phyloP scores from a whole-genome alignment of 352 stramenopile species.

The Phytopythium oedochilum region DNA sequence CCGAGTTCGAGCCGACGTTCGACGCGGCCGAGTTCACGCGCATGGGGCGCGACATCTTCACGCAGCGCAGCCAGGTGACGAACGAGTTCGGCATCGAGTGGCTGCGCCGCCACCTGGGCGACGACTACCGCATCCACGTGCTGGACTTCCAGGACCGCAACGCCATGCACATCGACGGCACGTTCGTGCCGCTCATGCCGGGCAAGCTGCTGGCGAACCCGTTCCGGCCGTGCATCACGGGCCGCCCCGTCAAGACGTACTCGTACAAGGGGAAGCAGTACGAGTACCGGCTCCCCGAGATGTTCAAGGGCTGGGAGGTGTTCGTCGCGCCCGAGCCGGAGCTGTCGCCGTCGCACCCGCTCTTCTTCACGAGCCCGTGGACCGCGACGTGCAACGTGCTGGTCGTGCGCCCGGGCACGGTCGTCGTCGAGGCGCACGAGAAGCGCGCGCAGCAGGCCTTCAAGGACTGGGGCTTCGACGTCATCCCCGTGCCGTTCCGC shows the following conservation, averaged over 20 bases:
- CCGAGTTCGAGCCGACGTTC: slow-evolving; percentile 87
- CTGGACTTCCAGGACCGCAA: slow-evolving; percentile 90
- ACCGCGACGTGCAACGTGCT: slow-evolving; percentile 90
- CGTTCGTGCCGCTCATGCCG: slow-evolving; percentile 83
- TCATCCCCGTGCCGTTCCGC: slow-evolving; percentile 86
- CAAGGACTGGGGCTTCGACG: slow-evolving; percentile 87
- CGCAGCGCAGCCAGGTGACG: slow-evolving; percentile 88
- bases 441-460: slow-evolving; percentile 76
- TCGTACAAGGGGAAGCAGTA: slow-evolving; percentile 87
- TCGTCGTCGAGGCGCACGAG: slow-evolving; percentile 85
- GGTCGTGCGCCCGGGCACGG: slow-evolving; percentile 71
- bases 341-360: slow-evolving; percentile 67
- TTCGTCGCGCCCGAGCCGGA: slow-evolving; percentile 84
- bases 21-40: slow-evolving; percentile 89
- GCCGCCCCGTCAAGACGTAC: slow-evolving; percentile 81
- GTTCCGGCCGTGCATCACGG: slow-evolving; percentile 85
- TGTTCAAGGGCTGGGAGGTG: slow-evolving; percentile 91
- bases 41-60: slow-evolving; percentile 89
- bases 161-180: slow-evolving; percentile 90
- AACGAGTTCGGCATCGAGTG: slow-evolving; percentile 91
- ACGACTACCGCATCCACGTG: slow-evolving; percentile 84
- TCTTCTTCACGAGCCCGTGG: slow-evolving; percentile 90
- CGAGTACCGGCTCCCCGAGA: slow-evolving; percentile 84
- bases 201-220: slow-evolving; percentile 87
- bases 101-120: slow-evolving; percentile 81